These are phyloP conservation scores for Candida sanyaensis DNA, from an alignment of 1,139 yeast species.

Conservation along the genomic window DNA sequence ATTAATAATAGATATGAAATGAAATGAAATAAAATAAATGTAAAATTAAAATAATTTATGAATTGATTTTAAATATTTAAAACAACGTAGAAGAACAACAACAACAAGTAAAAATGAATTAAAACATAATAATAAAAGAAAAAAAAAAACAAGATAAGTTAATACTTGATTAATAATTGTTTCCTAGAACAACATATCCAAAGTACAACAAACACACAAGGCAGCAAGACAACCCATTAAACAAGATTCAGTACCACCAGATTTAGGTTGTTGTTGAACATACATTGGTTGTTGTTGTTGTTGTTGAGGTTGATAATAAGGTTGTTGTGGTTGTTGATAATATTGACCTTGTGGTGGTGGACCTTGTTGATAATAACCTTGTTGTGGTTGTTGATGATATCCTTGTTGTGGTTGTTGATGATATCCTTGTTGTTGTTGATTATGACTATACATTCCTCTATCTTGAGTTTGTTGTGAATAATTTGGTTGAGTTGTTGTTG, in stretches of 20 bases:
- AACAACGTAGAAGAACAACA: background rate
- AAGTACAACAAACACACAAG: conserved; percentile 71
- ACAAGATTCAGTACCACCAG: conserved; percentile 48
- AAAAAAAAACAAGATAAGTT: no score
- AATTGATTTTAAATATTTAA: no score
- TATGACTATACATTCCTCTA: conserved; percentile 29
- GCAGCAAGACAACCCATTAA: conserved; percentile 73
- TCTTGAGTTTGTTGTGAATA: conserved; percentile 30
- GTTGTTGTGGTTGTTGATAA: conserved; percentile 31
- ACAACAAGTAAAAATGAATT: no score
- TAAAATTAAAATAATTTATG: no score
- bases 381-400: conserved; percentile 20
- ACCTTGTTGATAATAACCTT: conserved; percentile 16
- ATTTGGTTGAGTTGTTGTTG: no score
- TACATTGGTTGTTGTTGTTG: conserved; percentile 63
- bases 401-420: no score
- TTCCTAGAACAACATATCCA: conserved; percentile 60
- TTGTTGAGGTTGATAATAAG: conserved; percentile 23
- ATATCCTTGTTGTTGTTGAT: no score
- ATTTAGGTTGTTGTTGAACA: conserved; percentile 54
- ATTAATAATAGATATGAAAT: no score
- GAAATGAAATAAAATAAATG: no score
- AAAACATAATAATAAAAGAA: no score
- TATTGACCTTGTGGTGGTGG: conserved; percentile 20
- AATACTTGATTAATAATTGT: no score